Evolutionary conservation across 306 rosid species (phyloP).

Genomic region (Mucuna pruriens): DNA sequence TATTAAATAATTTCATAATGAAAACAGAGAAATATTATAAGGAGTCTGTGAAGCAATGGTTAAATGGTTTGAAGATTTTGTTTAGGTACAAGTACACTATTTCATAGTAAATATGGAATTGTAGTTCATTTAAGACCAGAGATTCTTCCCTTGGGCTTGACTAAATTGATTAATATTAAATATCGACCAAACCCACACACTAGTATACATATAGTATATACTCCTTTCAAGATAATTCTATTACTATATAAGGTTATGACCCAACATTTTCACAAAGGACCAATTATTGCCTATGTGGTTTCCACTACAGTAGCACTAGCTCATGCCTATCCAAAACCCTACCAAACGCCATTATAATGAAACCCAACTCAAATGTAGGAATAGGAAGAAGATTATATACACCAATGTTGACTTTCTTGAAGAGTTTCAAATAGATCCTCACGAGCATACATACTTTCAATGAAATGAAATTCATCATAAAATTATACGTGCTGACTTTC

Average conservation of each 20-base stretch:
- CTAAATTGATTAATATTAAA: not conserved
- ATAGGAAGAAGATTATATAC: not conserved
- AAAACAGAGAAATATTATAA: not conserved
- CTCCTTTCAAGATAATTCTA: not conserved
- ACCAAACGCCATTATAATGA: not conserved
- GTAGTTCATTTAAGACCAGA: not conserved
- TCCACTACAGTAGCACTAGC: not conserved
- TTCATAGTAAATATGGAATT: not conserved
- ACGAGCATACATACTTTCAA: not conserved
- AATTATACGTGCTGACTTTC: not conserved
- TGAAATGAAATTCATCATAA: not conserved
- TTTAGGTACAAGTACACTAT: not conserved
- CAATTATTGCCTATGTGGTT: not conserved
- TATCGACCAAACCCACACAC: not conserved
- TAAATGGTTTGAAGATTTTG: not conserved
- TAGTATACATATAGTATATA: not conserved
- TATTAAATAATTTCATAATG: not conserved
- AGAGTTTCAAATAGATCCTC: not conserved
- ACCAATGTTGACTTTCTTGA: not conserved
- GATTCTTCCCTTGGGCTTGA: not conserved
- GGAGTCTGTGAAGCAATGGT: not conserved
- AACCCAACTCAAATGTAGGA: not conserved
- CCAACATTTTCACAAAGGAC: not conserved
- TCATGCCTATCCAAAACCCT: not conserved
- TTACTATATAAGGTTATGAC: not conserved